Evolutionary conservation across 768 basidiomycete species (phyloP).

Genomic region (Leucosporidium yakuticum): DNA sequence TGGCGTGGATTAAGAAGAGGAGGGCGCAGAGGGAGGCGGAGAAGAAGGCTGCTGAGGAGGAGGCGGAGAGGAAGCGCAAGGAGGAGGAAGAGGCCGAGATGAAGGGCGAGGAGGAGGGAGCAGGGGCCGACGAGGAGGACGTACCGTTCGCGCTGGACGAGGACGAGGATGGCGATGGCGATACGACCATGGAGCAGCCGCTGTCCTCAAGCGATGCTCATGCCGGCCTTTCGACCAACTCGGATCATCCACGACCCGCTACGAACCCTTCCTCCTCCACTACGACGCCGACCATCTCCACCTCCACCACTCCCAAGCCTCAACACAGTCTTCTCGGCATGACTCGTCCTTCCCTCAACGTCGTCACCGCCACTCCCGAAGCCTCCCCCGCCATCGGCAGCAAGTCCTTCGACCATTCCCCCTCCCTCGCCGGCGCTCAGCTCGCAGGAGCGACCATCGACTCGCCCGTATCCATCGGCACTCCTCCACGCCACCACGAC

Average conservation of each 20-base stretch:
- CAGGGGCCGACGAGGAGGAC: not conserved
- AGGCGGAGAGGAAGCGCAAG: not conserved
- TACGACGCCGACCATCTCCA: not conserved
- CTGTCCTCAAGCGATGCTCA: not conserved
- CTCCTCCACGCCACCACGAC: not conserved
- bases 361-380: not conserved
- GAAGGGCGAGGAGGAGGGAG: not conserved
- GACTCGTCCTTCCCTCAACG: not conserved
- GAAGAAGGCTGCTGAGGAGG: constrained; percentile 2
- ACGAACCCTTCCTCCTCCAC: not conserved
- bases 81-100: not conserved
- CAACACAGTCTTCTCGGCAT: not conserved
- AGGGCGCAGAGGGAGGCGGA: constrained; percentile 9
- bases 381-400: not conserved
- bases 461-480: not conserved
- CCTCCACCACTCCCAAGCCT: not conserved
- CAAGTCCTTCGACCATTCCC: no score
- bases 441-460: not conserved
- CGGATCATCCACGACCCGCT: no score
- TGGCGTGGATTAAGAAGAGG: constrained; percentile 29
- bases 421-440: not conserved
- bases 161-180: not conserved
- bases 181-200: not conserved
- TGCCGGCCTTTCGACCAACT: not conserved
- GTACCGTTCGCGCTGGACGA: not conserved